phyloP scores from a whole-genome alignment of 495 filamentous ascomycete genomes.

The Daldinia vernicosa region DNA sequence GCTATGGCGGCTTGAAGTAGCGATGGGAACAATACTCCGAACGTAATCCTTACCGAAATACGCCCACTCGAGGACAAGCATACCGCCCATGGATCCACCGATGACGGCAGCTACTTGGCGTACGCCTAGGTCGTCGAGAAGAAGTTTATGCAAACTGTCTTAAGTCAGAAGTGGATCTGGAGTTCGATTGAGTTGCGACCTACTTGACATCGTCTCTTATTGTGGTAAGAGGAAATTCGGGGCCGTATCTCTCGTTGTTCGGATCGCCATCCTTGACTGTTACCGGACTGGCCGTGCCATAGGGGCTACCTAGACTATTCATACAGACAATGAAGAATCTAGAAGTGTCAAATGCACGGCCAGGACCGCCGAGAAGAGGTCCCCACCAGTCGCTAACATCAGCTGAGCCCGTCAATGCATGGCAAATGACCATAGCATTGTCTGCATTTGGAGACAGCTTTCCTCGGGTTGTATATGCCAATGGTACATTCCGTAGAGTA shows the following conservation, averaged over 20 bases:
- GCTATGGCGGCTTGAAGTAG: slow-evolving; percentile 92
- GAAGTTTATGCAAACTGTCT: slow-evolving; percentile 82
- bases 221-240: slow-evolving; percentile 95
- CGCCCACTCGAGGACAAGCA: slow-evolving; percentile 96
- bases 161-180: slow-evolving; percentile 28
- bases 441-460: slow-evolving; percentile 75
- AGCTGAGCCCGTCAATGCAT: slow-evolving; percentile 93
- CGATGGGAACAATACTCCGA: slow-evolving; percentile 88
- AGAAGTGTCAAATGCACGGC: slow-evolving; percentile 89
- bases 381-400: slow-evolving; percentile 99
- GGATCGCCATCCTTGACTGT: slow-evolving; percentile 84
- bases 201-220: slow-evolving; percentile 95
- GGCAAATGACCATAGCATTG: slow-evolving; percentile 97
- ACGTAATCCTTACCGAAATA: slow-evolving; percentile 97
- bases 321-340: slow-evolving; percentile 95
- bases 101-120: slow-evolving; percentile 86
- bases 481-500: slow-evolving; percentile 83
- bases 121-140: slow-evolving; percentile 90
- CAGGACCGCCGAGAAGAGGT: slow-evolving; percentile 86
- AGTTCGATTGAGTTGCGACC: slow-evolving; percentile 38
- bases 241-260: slow-evolving; percentile 81
- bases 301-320: slow-evolving; percentile 96
- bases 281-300: slow-evolving; percentile 94
- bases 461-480: slow-evolving; percentile 91
- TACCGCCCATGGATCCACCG: slow-evolving; percentile 98